Percentiles rank a stretch among this genome's conserved stretches.
These are phyloP conservation scores for Colletotrichum endophyticum DNA, from an alignment of 2,329 filamentous ascomycete genomes.

Conservation along the genomic window DNA sequence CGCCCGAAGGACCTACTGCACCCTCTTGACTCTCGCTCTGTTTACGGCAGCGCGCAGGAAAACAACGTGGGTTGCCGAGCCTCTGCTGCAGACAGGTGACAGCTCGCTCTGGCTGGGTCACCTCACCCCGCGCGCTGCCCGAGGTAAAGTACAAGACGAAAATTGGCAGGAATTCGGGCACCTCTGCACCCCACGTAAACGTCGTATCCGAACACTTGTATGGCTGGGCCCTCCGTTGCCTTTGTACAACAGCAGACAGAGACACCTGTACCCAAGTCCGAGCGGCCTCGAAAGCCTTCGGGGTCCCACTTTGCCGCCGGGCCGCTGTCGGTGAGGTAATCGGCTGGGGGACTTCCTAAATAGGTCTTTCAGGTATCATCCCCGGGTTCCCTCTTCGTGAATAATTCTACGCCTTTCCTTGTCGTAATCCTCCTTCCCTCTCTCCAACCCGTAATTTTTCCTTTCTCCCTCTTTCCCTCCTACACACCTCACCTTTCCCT, in stretches of 20 bases:
- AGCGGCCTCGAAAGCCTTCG: not conserved
- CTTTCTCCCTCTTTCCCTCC: not conserved
- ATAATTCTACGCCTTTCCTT: slow-evolving; percentile 1
- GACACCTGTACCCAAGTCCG: not conserved
- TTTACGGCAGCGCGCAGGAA: not conserved
- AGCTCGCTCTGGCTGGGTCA: not conserved
- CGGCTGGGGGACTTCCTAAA: slow-evolving; percentile 14
- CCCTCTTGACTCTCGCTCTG: not conserved
- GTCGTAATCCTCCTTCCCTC: not conserved
- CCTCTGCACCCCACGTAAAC: not conserved
- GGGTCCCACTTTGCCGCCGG: slow-evolving; percentile 13
- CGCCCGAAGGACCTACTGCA: not conserved
- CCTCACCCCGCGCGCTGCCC: not conserved
- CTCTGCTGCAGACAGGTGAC: not conserved
- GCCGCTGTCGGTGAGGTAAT: slow-evolving; percentile 22
- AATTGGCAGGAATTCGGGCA: not conserved
- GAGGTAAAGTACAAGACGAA: not conserved
- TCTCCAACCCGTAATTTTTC: not conserved
- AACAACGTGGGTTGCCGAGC: not conserved
- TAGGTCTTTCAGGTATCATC: slow-evolving; percentile 21
- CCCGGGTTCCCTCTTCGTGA: slow-evolving; percentile 6
- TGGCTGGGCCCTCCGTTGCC: not conserved
- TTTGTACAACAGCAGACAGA: not conserved
- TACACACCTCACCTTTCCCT: not conserved
- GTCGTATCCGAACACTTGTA: not conserved